Conservation (phyloP, 1,284 basidiomycete species). For the Somion occarium region DNA sequence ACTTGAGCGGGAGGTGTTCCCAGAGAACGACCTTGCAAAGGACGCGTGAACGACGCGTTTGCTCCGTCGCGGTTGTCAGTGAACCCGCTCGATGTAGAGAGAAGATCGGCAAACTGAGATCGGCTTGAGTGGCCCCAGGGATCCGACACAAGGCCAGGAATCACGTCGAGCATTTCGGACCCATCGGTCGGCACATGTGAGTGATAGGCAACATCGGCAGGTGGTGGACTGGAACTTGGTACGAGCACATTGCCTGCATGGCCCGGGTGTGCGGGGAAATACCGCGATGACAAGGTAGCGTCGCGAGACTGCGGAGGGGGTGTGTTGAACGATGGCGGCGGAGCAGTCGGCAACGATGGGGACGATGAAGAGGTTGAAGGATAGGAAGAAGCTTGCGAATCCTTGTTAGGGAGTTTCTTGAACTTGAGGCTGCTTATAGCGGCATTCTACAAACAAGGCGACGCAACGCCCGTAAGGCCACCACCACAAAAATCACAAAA, state of each 20-base stretch:
- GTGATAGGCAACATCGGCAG: constrained; percentile 37
- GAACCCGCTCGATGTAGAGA: constrained; percentile 59
- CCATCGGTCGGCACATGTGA: constrained; percentile 22
- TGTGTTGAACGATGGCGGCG: constrained; percentile 7
- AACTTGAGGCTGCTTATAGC: constrained; percentile 58
- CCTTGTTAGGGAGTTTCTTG: constrained; percentile 40
- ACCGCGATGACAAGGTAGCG: constrained; percentile 43
- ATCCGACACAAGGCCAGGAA: constrained; percentile 27
- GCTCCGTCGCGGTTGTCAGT: constrained; percentile 34
- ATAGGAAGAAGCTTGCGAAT: constrained; percentile 30
- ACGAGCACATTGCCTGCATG: constrained; percentile 57
- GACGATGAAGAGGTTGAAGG: constrained; percentile 26
- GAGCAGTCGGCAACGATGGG: constrained; percentile 15
- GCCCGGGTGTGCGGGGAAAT: constrained; percentile 33
- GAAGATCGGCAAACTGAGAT: constrained; percentile 41
- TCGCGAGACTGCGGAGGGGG: constrained; percentile 55
- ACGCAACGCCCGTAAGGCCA: constrained; percentile 20
- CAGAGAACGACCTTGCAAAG: constrained; percentile 25
- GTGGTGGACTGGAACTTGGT: constrained; percentile 66
- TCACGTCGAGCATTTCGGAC: neutral
- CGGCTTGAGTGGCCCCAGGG: constrained; percentile 33
- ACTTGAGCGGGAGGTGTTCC: constrained; percentile 26
- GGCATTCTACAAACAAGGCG: constrained; percentile 39
- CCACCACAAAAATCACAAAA: constrained; percentile 17
- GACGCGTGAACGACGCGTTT: constrained; percentile 46